Base-by-base conservation (phyloP, 345 rosid species). In the Corymbia maculata region DNA sequence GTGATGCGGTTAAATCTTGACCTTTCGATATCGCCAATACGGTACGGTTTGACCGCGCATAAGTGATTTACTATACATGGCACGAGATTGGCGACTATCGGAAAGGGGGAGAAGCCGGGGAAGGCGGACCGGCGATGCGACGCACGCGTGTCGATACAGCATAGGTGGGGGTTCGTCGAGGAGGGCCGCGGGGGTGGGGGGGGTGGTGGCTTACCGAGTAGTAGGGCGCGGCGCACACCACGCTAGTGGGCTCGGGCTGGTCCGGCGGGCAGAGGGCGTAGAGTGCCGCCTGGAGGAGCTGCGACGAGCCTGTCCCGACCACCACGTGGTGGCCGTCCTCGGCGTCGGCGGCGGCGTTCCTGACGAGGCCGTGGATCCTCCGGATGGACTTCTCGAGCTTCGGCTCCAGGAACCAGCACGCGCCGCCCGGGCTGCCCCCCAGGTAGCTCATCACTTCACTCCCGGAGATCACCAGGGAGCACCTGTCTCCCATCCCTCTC, bases 301-400 rank as follows among this genome's bases (percentile, higher is more conserved):
- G 98, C 11, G 99, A 93, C 4, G 99, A 96, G 14, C 99, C 99
- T 2, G 97, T 95, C 47, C 99, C 99, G 42, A 95, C 98, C 89
- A 98, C 94, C 82, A 97, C 44, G 88, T 92, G 89, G 0, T 93
- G 89, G 30, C 90, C 97, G 6, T 75, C 84, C 84, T 75, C 84
- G 4, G 92, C 85, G 9, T 75, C 84, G 2, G 92, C 85, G 8
- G 87, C 92, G 6, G 98, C 99, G 85, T 98, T 98, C 15, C 97
- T 95, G 19, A 95, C 93, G 53, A 79, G 91, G 8, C 89, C 70
- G 90, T 98, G 99, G 57, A 98, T 45, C 59, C 94, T 87, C 90
- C 92, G 91, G 93, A 98, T 94, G 17, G 99, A 94, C 21, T 91
- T 94, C 1, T 88, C 94, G 44, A 98, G 94, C 86, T 91, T 92